Conservation (phyloP, 2,329 filamentous ascomycete genomes). For the Sarocladiaceae sp. region DNA sequence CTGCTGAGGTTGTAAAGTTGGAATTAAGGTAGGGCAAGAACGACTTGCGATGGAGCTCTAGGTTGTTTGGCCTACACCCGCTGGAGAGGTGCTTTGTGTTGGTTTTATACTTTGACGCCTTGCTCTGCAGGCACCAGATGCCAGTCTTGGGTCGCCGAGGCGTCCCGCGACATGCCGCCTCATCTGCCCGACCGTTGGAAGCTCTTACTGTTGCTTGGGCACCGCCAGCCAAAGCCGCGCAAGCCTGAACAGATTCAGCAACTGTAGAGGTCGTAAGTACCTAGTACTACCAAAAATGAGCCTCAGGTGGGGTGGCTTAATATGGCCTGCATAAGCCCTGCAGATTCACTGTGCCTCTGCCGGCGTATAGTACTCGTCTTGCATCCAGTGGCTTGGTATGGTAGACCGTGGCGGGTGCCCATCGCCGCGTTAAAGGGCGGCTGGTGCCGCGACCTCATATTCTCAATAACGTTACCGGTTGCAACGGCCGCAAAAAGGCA, state of each 20-base stretch:
- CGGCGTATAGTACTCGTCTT: neutral
- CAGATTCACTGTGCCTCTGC: constrained; percentile 1
- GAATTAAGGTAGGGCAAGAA: neutral
- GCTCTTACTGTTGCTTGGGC: neutral
- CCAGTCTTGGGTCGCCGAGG: neutral
- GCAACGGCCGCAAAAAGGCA: no score
- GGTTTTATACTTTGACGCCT: neutral
- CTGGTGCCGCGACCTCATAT: no score
- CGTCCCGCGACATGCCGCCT: neutral
- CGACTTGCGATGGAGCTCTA: neutral
- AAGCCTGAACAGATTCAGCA: no score
- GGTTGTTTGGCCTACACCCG: no score
- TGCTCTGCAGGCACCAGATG: neutral
- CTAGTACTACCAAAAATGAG: neutral
- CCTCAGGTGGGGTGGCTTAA: constrained; percentile 3
- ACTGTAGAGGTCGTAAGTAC: no score
- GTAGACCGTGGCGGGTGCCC: no score
- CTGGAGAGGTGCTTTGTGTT: no score
- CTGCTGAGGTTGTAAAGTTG: neutral
- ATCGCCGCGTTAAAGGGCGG: no score
- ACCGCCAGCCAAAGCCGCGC: neutral
- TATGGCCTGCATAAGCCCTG: constrained; percentile 8
- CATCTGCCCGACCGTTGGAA: neutral
- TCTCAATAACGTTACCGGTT: no score
- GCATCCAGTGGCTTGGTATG: neutral